A percentile compares a stretch with the other conserved stretches of the same genome.
Conservation (phyloP, 495 filamentous ascomycete genomes). For the Neurospora hispaniola region DNA sequence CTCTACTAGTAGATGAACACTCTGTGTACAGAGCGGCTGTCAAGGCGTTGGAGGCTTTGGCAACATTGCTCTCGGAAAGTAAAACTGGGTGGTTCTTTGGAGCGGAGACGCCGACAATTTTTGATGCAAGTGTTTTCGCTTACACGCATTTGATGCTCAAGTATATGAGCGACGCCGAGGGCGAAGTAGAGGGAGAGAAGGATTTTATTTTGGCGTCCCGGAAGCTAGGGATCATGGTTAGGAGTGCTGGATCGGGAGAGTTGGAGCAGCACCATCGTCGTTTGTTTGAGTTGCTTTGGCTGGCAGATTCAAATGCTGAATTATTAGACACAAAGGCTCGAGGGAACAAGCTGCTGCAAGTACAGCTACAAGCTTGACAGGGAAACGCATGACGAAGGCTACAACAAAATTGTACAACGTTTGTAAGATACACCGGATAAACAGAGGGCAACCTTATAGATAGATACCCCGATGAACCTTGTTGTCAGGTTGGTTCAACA, state of each 20-base stretch:
- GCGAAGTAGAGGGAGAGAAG: conserved; percentile 19
- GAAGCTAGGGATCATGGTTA: conserved; percentile 44
- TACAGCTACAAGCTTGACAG: neutral
- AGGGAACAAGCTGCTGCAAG: neutral
- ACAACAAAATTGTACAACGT: neutral
- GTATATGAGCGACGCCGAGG: neutral
- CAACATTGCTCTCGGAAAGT: conserved; percentile 51
- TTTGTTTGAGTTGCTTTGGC: conserved; percentile 25
- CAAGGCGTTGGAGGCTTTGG: conserved; percentile 66
- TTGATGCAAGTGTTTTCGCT: conserved; percentile 83
- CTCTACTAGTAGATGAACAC: conserved; percentile 40
- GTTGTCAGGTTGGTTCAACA: neutral
- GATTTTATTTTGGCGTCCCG: conserved; percentile 11
- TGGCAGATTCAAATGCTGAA: neutral
- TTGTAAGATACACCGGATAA: neutral
- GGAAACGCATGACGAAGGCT: neutral
- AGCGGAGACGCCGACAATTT: conserved; percentile 47
- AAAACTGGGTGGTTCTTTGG: conserved; percentile 32
- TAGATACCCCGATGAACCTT: neutral
- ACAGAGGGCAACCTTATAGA: neutral
- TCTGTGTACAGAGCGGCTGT: conserved; percentile 56
- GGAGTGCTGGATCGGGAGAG: conserved; percentile 12
- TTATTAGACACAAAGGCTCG: neutral
- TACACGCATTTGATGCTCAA: conserved; percentile 73
- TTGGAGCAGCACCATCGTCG: conserved; percentile 23